Base-by-base conservation (phyloP, 2,329 filamentous ascomycete genomes). In the Teratosphaeria zuluensis region DNA sequence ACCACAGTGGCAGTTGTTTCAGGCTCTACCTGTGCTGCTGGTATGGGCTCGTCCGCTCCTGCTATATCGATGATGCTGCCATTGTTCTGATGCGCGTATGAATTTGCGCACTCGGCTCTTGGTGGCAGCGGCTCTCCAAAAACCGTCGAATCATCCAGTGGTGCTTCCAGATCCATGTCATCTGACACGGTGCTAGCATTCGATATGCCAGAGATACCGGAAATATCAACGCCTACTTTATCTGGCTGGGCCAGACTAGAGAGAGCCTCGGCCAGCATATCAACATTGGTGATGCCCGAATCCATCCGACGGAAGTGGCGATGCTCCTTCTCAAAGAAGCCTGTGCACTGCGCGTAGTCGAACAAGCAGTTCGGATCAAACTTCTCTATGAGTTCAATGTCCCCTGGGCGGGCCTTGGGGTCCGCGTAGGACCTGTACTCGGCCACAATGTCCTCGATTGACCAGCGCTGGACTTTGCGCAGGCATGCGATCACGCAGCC, bases 401-500 rank as follows among this genome's bases (percentile, higher is more conserved):
- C 78, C 24, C 75, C 72, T 19, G 73, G 69, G 32, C 81, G 77
- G 16, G 77, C 74, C 61, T 83, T 83, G 0, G 75, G 74, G 38
- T 70, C 72, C 0, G 81, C 77, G 65, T 85, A 92, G 1, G 77
- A 75, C 62, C 80, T 77, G 75, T 95, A 96, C 73, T 96, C 92
- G 55, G 83, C 78, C 38, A 94, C 72, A 38, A 89, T 82, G 16
- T 77, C 75, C 1, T 80, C 72, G 1, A 84, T 71, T 19, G 84
- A 76, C 85, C 88, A 89, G 14, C 87, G 84, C 14, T 84, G 81
- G 12, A 89, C 75, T 70, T 88, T 89, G 62, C 91, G 85, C 62
- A 95, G 81, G 59, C 88, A 85, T 19, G 85, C 92, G 54, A 92
- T 82, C n/a, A 94, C 87, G 69, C 91, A 96, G 24, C 92, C 92